Percentiles rank a stretch among this genome's conserved stretches.
These are phyloP conservation scores for Pyrrhoderma lamaoense DNA, from an alignment of 1,284 basidiomycete species.

Conservation along the genomic window DNA sequence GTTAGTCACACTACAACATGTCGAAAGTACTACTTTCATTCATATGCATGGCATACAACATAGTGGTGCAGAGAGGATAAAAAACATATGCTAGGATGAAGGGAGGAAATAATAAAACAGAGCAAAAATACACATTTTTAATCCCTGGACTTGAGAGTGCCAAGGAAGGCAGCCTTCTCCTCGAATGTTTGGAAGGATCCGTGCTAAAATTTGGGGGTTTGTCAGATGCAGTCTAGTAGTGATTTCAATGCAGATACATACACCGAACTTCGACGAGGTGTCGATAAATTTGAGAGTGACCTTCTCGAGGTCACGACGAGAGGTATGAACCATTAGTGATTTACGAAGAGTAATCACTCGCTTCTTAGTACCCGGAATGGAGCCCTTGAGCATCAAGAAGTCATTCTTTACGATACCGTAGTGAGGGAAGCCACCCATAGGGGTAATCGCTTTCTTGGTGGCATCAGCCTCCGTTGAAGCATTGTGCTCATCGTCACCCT, in stretches of 20 bases:
- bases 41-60: conserved; percentile 14
- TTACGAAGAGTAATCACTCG: conserved; percentile 92
- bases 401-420: conserved; percentile 99
- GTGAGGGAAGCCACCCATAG: conserved; percentile 98
- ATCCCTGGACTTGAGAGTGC: conserved; percentile 77
- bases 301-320: conserved; percentile 90
- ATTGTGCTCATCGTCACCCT: conserved; percentile 74
- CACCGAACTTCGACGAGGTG: conserved; percentile 92
- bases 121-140: conserved; percentile 30
- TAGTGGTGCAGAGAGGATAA: not conserved
- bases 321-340: conserved; percentile 83
- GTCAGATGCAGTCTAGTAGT: conserved; percentile 2
- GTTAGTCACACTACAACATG: not conserved
- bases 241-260: conserved; percentile 34
- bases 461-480: conserved; percentile 92
- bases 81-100: conserved; percentile 8
- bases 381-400: conserved; percentile 94
- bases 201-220: conserved; percentile 46
- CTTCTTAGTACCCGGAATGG: conserved; percentile 94
- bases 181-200: conserved; percentile 93
- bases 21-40: not conserved
- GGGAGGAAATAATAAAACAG: conserved; percentile 1
- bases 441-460: conserved; percentile 93
- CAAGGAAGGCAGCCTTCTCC: conserved; percentile 94
- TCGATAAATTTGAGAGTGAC: conserved; percentile 99